phyloP scores from a whole-genome alignment of 805 yeast genomes.

The Starmerella stigmatis region DNA sequence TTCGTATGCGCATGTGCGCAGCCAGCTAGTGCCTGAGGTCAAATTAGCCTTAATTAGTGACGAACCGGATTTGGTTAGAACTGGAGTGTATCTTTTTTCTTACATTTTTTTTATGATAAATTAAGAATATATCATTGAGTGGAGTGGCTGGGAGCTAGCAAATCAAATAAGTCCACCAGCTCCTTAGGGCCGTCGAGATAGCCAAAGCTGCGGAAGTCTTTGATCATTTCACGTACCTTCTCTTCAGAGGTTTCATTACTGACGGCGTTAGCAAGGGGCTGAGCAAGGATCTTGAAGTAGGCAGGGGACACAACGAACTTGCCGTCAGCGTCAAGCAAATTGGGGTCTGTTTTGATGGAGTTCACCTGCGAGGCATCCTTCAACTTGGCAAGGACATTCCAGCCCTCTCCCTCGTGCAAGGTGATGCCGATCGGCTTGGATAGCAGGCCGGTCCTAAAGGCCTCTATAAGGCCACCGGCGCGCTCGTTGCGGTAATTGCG shows the following conservation, averaged over 20 bases:
- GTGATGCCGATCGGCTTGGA: slow-evolving; percentile 46
- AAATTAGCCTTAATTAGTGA: no score
- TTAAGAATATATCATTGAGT: no score
- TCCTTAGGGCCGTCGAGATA: slow-evolving; percentile 24
- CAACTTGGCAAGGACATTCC: slow-evolving; percentile 23
- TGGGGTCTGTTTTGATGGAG: slow-evolving; percentile 13
- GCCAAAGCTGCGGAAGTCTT: slow-evolving; percentile 26
- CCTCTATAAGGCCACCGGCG: slow-evolving; percentile 60
- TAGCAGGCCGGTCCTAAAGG: slow-evolving; percentile 63
- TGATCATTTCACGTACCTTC: slow-evolving; percentile 13
- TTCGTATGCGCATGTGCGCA: not conserved
- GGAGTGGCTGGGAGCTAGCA: no score
- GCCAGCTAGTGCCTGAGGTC: no score
- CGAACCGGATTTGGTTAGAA: no score
- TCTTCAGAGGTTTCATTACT: slow-evolving; percentile 11
- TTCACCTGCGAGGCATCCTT: not conserved
- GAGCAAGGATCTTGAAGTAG: slow-evolving; percentile 16
- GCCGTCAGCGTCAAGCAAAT: slow-evolving; percentile 19
- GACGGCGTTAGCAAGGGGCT: slow-evolving; percentile 10
- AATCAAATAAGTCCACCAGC: slow-evolving; percentile 22
- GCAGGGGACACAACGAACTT: slow-evolving; percentile 22
- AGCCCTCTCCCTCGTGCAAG: slow-evolving; percentile 78
- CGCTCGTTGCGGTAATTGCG: slow-evolving; percentile 53
- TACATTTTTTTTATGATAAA: no score
- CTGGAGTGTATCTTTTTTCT: no score